Evolutionary conservation across 495 filamentous ascomycete genomes (phyloP).

Genomic region (Hypoxylon perforatum): DNA sequence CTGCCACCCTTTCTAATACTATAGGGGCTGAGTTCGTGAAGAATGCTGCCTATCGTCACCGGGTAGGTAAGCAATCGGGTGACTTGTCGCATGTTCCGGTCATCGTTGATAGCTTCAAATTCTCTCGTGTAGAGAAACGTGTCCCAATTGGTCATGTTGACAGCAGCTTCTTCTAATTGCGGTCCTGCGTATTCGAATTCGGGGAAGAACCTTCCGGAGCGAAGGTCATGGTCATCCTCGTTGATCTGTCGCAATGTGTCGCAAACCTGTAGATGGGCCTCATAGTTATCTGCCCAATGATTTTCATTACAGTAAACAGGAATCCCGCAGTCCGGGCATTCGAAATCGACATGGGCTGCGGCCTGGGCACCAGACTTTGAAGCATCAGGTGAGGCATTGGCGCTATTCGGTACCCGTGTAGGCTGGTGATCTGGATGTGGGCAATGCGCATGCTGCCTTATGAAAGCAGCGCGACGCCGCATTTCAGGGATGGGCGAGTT

Average conservation of each 20-base stretch:
- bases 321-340: slow-evolving; percentile 96
- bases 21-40: slow-evolving; percentile 95
- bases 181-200: slow-evolving; percentile 91
- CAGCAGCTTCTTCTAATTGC: slow-evolving; percentile 88
- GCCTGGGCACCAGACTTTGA: slow-evolving; percentile 60
- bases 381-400: slow-evolving; percentile 65
- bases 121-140: slow-evolving; percentile 91
- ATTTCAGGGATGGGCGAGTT: slow-evolving; percentile 87
- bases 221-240: slow-evolving; percentile 96
- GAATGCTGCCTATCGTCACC: slow-evolving; percentile 85
- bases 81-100: slow-evolving; percentile 86
- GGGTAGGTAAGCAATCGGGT: slow-evolving; percentile 95
- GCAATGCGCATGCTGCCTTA: slow-evolving; percentile 90
- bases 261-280: slow-evolving; percentile 89
- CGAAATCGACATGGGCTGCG: slow-evolving; percentile 85
- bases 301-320: slow-evolving; percentile 92
- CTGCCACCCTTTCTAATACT: slow-evolving; percentile 75
- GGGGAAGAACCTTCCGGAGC: slow-evolving; percentile 88
- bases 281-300: slow-evolving; percentile 96
- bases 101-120: slow-evolving; percentile 88
- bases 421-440: slow-evolving; percentile 86
- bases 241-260: slow-evolving; percentile 92
- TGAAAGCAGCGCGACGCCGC: slow-evolving; percentile 83
- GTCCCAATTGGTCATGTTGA: slow-evolving; percentile 99
- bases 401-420: slow-evolving; percentile 71